Conservation (phyloP, 495 filamentous ascomycete genomes). For the Xylaria acuta region DNA sequence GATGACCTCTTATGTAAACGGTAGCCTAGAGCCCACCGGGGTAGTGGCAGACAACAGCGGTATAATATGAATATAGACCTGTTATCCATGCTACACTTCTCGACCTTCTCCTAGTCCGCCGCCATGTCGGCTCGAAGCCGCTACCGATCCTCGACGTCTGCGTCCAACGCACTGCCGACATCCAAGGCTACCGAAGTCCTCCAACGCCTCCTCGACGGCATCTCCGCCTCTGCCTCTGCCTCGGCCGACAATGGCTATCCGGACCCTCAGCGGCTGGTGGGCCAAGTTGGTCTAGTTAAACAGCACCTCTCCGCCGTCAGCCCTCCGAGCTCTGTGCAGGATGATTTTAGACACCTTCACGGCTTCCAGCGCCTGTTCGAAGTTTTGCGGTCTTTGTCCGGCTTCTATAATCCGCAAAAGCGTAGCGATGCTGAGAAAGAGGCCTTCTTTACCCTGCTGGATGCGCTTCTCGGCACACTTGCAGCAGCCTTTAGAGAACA, state of each 20-base stretch:
- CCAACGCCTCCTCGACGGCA: slow-evolving; percentile 61
- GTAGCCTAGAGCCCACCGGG: slow-evolving; percentile 43
- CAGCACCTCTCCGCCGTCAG: slow-evolving; percentile 55
- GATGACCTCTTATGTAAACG: slow-evolving; percentile 40
- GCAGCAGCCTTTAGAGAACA: slow-evolving; percentile 80
- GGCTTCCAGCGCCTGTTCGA: slow-evolving; percentile 80
- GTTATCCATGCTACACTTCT: slow-evolving; percentile 28
- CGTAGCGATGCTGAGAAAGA: slow-evolving; percentile 65
- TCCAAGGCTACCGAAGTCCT: slow-evolving; percentile 67
- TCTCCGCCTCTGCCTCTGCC: slow-evolving; percentile 43
- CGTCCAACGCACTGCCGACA: slow-evolving; percentile 57
- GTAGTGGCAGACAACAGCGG: slow-evolving; percentile 33
- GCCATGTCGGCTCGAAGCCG: slow-evolving; percentile 58
- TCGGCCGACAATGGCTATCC: slow-evolving; percentile 45
- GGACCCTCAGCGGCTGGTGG: slow-evolving; percentile 47
- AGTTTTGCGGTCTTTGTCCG: slow-evolving; percentile 69
- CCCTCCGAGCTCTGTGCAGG: slow-evolving; percentile 58
- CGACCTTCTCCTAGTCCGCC: slow-evolving; percentile 30
- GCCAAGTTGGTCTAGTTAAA: slow-evolving; percentile 50
- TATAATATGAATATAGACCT: slow-evolving; percentile 36
- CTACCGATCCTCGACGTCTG: slow-evolving; percentile 68
- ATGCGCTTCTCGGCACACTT: slow-evolving; percentile 72
- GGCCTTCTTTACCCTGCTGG: slow-evolving; percentile 70
- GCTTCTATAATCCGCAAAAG: slow-evolving; percentile 71
- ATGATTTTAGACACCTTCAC: slow-evolving; percentile 80